These are phyloP conservation scores for Xylaria sp. DNA, from an alignment of 2,329 filamentous ascomycete species.

Conservation along the genomic window DNA sequence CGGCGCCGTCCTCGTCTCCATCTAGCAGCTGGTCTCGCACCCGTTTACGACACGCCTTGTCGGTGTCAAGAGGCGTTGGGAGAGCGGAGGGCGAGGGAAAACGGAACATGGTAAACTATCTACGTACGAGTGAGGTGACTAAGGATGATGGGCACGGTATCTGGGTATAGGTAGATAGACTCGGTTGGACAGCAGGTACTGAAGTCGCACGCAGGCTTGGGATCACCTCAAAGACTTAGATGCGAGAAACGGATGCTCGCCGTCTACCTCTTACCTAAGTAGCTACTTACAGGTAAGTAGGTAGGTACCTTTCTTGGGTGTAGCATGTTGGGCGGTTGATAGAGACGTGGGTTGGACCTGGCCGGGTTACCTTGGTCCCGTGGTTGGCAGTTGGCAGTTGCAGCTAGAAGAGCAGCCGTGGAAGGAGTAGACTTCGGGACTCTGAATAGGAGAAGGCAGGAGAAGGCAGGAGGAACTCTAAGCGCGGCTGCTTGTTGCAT, in stretches of 20 bases:
- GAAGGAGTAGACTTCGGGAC: background rate
- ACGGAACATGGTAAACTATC: slow-evolving; percentile 15
- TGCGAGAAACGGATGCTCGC: too few relatives aligned
- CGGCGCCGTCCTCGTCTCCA: slow-evolving; percentile 19
- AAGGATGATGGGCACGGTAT: background rate
- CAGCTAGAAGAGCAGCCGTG: background rate
- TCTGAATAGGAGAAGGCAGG: too few relatives aligned
- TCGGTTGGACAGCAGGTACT: too few relatives aligned
- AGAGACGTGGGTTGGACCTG: background rate
- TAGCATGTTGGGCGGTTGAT: background rate
- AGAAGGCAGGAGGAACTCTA: too few relatives aligned
- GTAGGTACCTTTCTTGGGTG: background rate
- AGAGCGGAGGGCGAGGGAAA: slow-evolving; percentile 6
- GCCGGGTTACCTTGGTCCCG: background rate
- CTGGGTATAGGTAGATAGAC: background rate
- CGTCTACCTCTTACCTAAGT: too few relatives aligned
- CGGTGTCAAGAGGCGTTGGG: slow-evolving; percentile 21
- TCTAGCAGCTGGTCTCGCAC: slow-evolving; percentile 13
- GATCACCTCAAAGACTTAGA: too few relatives aligned
- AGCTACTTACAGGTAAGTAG: background rate
- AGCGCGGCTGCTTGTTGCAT: too few relatives aligned
- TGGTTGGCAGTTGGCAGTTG: background rate
- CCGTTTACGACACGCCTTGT: slow-evolving; percentile 5
- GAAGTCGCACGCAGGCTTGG: too few relatives aligned
- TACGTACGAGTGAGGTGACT: too few relatives aligned